Evolutionary conservation across 805 yeast species (phyloP).

Genomic region (Candida bentonensis): DNA sequence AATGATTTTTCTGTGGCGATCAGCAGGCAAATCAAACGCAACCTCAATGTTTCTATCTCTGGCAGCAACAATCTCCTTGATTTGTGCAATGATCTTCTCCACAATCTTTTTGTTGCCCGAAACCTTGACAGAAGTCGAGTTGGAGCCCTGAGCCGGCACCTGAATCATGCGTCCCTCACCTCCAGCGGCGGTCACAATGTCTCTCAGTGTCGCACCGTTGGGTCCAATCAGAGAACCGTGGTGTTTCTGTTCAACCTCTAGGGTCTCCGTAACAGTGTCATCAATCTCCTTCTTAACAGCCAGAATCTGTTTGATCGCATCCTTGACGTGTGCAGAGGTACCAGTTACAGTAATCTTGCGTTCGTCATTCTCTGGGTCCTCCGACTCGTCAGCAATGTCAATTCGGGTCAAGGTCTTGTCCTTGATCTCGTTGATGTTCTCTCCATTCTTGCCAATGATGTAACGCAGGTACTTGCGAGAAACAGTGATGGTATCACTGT

Average conservation of each 20-base stretch:
- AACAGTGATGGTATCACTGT: slow-evolving; percentile 45
- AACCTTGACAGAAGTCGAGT: slow-evolving; percentile 36
- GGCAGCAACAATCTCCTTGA: slow-evolving; percentile 44
- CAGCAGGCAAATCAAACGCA: slow-evolving; percentile 41
- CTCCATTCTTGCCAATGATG: slow-evolving; percentile 84
- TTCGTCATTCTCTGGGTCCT: slow-evolving; percentile 33
- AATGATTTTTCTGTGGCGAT: slow-evolving; percentile 59
- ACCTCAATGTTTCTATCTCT: slow-evolving; percentile 24
- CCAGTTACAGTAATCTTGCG: slow-evolving; percentile 61
- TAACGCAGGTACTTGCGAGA: slow-evolving; percentile 67
- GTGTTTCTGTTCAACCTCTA: slow-evolving; percentile 60
- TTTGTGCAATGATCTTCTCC: slow-evolving; percentile 45
- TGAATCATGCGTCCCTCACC: slow-evolving; percentile 47
- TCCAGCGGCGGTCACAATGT: slow-evolving; percentile 68
- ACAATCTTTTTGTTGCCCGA: slow-evolving; percentile 70
- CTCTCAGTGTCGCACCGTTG: slow-evolving; percentile 59
- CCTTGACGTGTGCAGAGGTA: slow-evolving; percentile 56
- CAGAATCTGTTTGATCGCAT: slow-evolving; percentile 51
- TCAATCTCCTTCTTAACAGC: slow-evolving; percentile 51
- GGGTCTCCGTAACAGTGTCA: slow-evolving; percentile 40
- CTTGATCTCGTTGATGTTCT: slow-evolving; percentile 64
- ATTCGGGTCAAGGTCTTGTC: slow-evolving; percentile 47
- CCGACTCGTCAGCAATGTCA: slow-evolving; percentile 34
- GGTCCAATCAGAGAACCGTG: slow-evolving; percentile 68
- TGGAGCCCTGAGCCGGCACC: slow-evolving; percentile 55